Percentiles rank a stretch among this genome's conserved stretches.
phyloP scores from a whole-genome alignment of 768 basidiomycete genomes.

The Lactarius quietus region DNA sequence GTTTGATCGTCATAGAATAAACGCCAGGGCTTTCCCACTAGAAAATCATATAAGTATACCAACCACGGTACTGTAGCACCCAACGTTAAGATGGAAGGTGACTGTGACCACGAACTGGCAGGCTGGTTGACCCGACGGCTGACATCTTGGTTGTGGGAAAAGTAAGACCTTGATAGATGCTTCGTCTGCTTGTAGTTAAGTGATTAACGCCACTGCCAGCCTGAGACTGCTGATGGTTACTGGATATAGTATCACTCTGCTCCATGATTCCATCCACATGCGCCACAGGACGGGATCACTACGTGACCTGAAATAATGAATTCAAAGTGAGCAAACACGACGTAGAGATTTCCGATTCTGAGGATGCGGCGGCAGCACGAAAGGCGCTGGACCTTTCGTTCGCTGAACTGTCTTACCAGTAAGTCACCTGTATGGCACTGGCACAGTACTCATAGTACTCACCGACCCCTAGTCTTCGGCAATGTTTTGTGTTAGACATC shows the following conservation, averaged over 20 bases:
- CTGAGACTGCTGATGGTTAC: background rate
- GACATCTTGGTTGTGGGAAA: slow-evolving; percentile 8
- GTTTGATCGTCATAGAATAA: slow-evolving; percentile 55
- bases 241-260: background rate
- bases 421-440: no score
- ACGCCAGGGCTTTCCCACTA: background rate
- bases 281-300: background rate
- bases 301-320: slow-evolving; percentile 1
- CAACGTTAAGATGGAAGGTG: background rate
- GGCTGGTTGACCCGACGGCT: background rate
- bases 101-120: slow-evolving; percentile 4
- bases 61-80: no score
- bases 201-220: background rate
- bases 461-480: slow-evolving; percentile 18
- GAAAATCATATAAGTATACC: background rate
- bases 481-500: slow-evolving; percentile 23
- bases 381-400: background rate
- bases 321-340: background rate
- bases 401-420: background rate
- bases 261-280: background rate
- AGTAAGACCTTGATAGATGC: background rate
- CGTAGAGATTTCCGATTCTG: slow-evolving; percentile 7
- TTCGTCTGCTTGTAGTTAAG: background rate
- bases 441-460: background rate
- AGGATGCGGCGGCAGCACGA: slow-evolving; percentile 4